Evolutionary conservation across 2,329 filamentous ascomycete genomes (phyloP).

Genomic region (Mycosphaerella sp.): DNA sequence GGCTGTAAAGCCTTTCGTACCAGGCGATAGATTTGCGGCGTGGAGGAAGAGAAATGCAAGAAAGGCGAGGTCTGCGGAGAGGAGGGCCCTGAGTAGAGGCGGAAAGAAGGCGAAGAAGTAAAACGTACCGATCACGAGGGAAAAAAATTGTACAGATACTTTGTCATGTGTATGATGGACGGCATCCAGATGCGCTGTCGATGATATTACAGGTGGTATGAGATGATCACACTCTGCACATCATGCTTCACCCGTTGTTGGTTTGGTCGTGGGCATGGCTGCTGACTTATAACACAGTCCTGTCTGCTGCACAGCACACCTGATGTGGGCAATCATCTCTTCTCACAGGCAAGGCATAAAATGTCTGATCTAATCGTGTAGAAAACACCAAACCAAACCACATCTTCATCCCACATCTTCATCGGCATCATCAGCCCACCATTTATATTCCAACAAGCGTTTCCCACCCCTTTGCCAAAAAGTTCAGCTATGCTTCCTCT

Average conservation of each 20-base stretch:
- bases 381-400: no score
- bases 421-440: not conserved
- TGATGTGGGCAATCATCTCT: no score
- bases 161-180: conserved; percentile 3
- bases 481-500: no score
- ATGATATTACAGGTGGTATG: not conserved
- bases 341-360: no score
- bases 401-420: no score
- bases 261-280: not conserved
- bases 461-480: not conserved
- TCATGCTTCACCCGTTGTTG: not conserved
- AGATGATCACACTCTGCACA: not conserved
- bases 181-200: not conserved
- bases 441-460: not conserved
- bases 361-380: no score
- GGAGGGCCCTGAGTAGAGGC: conserved; percentile 48
- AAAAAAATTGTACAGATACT: conserved; percentile 4
- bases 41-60: conserved; percentile 55
- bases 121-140: not conserved
- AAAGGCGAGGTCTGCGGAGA: conserved; percentile 47
- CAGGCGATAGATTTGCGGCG: conserved; percentile 56
- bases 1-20: conserved; percentile 49
- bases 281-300: not conserved
- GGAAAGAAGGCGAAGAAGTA: conserved; percentile 23
- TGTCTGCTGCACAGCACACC: not conserved